Percentiles rank a stretch among this genome's conserved stretches.
phyloP scores from a whole-genome alignment of 257 asterid species.

The Fraxinus quadrangulata region DNA sequence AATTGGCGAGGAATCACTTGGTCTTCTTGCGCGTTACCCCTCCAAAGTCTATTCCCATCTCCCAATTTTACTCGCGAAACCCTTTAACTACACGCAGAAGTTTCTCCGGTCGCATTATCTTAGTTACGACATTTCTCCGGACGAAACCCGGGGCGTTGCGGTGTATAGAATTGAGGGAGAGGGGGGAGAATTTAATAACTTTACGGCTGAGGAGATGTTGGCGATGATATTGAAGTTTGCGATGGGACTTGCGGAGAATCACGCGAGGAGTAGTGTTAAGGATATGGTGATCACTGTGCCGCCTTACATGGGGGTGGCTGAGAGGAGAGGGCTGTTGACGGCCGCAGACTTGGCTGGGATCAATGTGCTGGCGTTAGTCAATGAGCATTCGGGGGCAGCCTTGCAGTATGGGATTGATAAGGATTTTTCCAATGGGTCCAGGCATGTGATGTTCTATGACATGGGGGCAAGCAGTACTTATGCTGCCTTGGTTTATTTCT shows the following conservation, averaged over 20 bases:
- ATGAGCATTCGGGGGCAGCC: conserved; percentile 97
- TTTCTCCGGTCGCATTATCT: conserved; percentile 48
- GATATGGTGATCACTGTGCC: conserved; percentile 95
- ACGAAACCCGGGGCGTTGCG: conserved; percentile 50
- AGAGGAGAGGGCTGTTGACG: conserved; percentile 67
- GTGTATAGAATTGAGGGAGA: conserved; percentile 45
- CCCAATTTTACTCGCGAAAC: conserved; percentile 64
- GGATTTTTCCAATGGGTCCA: conserved; percentile 83
- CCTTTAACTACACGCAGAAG: conserved; percentile 41
- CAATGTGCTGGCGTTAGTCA: conserved; percentile 84
- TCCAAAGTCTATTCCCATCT: conserved; percentile 74
- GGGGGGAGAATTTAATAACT: conserved; percentile 39
- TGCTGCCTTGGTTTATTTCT: conserved; percentile 92
- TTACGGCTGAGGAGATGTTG: conserved; percentile 86
- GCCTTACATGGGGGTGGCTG: conserved; percentile 80
- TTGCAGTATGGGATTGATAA: conserved; percentile 97
- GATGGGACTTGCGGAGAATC: conserved; percentile 69
- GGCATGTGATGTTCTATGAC: conserved; percentile 86
- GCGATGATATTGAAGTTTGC: conserved; percentile 85
- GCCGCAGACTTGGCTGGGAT: conserved; percentile 97
- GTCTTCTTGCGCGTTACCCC: conserved; percentile 88
- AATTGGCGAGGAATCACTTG: conserved; percentile 86
- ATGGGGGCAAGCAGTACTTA: conserved; percentile 95
- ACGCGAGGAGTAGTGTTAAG: conserved; percentile 63
- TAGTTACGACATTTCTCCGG: conserved; percentile 48